Evolutionary conservation across 768 basidiomycete species (phyloP), one percentile per base, ranked within the genome.

Genomic region (Cystofilobasidium ferigula): DNA sequence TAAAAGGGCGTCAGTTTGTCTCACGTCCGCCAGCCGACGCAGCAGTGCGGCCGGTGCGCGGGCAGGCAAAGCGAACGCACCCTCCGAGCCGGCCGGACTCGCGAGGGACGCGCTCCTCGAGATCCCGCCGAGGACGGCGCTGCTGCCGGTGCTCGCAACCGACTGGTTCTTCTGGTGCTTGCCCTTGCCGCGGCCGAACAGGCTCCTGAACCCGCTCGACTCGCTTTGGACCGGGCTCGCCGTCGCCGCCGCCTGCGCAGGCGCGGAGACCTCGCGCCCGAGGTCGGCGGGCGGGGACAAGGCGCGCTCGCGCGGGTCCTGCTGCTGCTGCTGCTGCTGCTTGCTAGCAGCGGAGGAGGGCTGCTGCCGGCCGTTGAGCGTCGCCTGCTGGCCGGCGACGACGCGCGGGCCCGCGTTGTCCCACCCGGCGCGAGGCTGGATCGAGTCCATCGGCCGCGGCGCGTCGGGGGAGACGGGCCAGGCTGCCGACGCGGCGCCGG

Each of bases 171-270:
- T 54, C 3, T 28, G 28, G 13, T n/a, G 45, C 13, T 32, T 54
- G 51, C 51, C 51, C 51, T 54, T 54, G 51, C 51, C 51, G 7
- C 51, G 51, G 30, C 51, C 51, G 18, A 54, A 54, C 28, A 54
- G 8, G 28, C 28, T 30, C 51, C 32, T 54, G 30, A 54, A 54
- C 5, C 51, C 51, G 26, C 51, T 32, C 51, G 51, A 30, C 18
- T 54, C 51, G 51, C 51, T 18, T 7, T n/a, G 18, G 51, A 2
- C 20, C 13, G 45, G 20, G 20, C 13, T n/a, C 38, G 38, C 9
- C 16, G 9, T 16, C 38, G 45, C 16, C 45, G 45, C 13, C 45
- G 8, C 45, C 45, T 48, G 40, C 40, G 40, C 10, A 42, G 10
- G 40, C 10, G 40, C 20, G 10, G 40, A 42, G 40, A 20, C 20